Base-by-base conservation (phyloP, 768 basidiomycete genomes). In the Sarcodon sp. region DNA sequence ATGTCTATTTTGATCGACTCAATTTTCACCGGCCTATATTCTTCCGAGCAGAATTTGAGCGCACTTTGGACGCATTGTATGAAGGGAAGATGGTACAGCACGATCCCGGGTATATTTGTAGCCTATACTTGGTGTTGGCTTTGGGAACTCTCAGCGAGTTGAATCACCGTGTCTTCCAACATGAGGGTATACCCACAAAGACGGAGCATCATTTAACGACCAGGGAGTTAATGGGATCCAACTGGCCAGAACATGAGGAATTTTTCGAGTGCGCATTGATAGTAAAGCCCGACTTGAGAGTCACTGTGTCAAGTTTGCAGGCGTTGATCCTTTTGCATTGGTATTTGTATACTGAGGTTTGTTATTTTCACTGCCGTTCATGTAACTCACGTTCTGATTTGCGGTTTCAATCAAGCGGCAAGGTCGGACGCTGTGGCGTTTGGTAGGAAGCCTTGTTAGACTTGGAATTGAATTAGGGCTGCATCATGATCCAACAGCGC, bases 301-400 rank as follows among this genome's bases (percentile, higher is more conserved):
- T 89, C 58, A 87, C 87, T 4, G 76, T 89, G 38, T 79, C 81
- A 5, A 87, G 85, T 58, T 64, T 91, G 51, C 88, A 91, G 61
- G 84, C 88, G 0, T 71, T 91, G 47, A 87, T 89, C 21, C 63
- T 91, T 6, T 62, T 90, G 43, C 89, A 91, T 48, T 90, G 87
- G 88, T 89, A 90, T 63, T 72, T 91, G 16, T 91, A 90, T 57
- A 87, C 81, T 16, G 88, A 90, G 73, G 88, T 86, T 53, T 47
- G 74, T 57, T 4, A 31, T 8, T 11, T 15, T 3, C 13, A 13
- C 21, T 27, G 15, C 39, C n/a, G 39, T 41, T 27, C 7, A 41
- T 15, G 27, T 21, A 13, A 33, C 33, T 18, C 10, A 7, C 37
- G 34, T 21, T 47, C 48, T 54, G 50, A 55, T 38, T 38, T 48